A percentile compares a stretch with the other conserved stretches of the same genome.
phyloP scores from a whole-genome alignment of 2,329 filamentous ascomycete species.

The Aureobasidium zeae region DNA sequence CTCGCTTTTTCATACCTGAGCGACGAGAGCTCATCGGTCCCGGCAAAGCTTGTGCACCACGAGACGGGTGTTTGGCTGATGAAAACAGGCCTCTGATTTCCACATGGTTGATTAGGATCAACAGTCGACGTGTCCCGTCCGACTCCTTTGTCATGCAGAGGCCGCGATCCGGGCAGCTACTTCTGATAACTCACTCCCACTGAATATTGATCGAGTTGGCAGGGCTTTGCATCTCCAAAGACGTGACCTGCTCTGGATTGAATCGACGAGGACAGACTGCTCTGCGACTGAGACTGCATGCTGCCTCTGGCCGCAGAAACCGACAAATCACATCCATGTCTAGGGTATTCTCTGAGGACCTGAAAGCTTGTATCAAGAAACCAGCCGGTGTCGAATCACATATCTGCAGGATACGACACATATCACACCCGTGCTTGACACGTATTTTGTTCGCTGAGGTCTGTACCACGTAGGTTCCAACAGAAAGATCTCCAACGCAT shows the following conservation, averaged over 20 bases:
- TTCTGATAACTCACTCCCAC: neutral
- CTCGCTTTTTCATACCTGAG: neutral
- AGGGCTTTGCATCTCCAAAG: no score
- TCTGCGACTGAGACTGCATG: neutral
- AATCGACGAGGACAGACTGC: neutral
- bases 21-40: conserved; percentile 1
- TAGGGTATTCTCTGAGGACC: no score
- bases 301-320: no score
- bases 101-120: neutral
- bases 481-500: no score
- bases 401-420: neutral
- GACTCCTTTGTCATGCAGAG: neutral
- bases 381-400: no score
- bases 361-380: no score
- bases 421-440: neutral
- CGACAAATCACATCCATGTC: no score
- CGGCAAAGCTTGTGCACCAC: conserved; percentile 1
- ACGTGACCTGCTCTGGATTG: no score
- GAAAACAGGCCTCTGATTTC: neutral
- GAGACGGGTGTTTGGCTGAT: neutral
- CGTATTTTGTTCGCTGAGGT: neutral
- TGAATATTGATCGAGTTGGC: neutral
- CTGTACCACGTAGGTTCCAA: neutral
- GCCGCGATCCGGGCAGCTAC: neutral
- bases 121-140: neutral